Base-by-base conservation (phyloP, 345 rosid species). In the Chamaenerion angustifolium region DNA sequence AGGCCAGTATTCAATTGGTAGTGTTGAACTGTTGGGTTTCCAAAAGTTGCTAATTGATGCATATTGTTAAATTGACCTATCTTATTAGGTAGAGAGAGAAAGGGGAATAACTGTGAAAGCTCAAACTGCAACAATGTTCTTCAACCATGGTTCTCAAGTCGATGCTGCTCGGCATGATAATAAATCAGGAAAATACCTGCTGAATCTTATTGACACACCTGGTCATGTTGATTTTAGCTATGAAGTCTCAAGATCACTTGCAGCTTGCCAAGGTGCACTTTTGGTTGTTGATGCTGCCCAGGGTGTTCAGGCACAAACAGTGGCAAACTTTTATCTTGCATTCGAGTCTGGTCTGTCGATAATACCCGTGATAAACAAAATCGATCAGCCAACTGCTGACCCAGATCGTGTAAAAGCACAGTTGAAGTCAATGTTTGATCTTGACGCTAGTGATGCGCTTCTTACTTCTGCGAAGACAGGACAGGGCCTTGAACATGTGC, bases 201-300 rank as follows among this genome's bases (percentile, higher is more conserved):
- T 92, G 14, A 92, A 92, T 61, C 74, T 92, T 43, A 78, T 92
- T 16, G 96, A 92, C 64, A 92, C 98, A 0, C 98, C 98, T 10
- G 98, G 95, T 56, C 98, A 92, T 71, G 98, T 92, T 8, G 98
- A 92, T 63, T 92, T 87, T 61, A 92, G 96, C 68, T 92, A 92
- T 56, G 98, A 87, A 68, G 98, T 92, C 18, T 92, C 98, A 12
- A 82, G 98, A 71, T 92, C 98, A 3, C 76, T 92, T 54, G 95
- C 96, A 15, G 98, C 98, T 64, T 92, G 98, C 73, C 96, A 92
- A 60, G 98, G 98, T 56, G 96, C 80, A 16, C 95, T 92, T 64
- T 74, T 92, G 69, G 93, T 92, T 21, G 96, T 92, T 57, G 96
- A 92, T 76, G 96, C 96, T 14, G 98, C 96, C 52, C 96, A 92